Evolutionary conservation across 441 rosid species (phyloP).

Genomic region (Brassica hybrid): DNA sequence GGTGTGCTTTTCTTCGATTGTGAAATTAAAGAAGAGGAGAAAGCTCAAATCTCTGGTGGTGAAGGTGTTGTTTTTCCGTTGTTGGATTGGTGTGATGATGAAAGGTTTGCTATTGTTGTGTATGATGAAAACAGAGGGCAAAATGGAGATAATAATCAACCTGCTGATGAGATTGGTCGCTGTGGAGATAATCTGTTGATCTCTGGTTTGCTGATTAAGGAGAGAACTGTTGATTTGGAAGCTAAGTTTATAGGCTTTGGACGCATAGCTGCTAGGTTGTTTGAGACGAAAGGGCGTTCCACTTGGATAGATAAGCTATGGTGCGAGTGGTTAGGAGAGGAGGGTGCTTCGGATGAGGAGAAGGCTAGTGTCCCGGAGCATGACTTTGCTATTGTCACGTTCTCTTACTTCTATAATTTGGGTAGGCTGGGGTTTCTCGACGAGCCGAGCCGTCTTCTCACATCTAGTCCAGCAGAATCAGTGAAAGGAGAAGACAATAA

Average conservation of each 20-base stretch:
- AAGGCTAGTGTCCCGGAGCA: slow-evolving; percentile 49
- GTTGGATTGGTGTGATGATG: slow-evolving; percentile 44
- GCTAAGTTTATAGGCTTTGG: slow-evolving; percentile 69
- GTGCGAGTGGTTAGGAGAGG: slow-evolving; percentile 92
- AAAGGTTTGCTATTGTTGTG: slow-evolving; percentile 59
- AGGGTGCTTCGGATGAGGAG: slow-evolving; percentile 45
- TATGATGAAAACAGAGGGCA: slow-evolving; percentile 47
- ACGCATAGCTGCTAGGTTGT: slow-evolving; percentile 64
- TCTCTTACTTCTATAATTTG: slow-evolving; percentile 64
- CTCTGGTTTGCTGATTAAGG: slow-evolving; percentile 64
- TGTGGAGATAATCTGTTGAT: slow-evolving; percentile 48
- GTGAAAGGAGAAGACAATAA: slow-evolving; percentile 48
- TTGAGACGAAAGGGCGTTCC: slow-evolving; percentile 51
- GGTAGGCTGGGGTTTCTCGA: slow-evolving; percentile 74
- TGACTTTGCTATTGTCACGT: slow-evolving; percentile 80
- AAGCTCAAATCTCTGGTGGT: slow-evolving; percentile 27
- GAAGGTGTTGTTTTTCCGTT: slow-evolving; percentile 30
- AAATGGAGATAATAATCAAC: not conserved
- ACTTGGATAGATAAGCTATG: slow-evolving; percentile 64
- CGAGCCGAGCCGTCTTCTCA: slow-evolving; percentile 62
- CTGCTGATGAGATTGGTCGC: slow-evolving; percentile 4
- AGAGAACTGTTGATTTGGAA: slow-evolving; percentile 59
- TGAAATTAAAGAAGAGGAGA: slow-evolving; percentile 41
- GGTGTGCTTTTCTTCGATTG: slow-evolving; percentile 82
- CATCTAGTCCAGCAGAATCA: slow-evolving; percentile 42